Base-by-base conservation (phyloP, 371 early-diverging fungal species). In the Syncephalis fuscata region DNA sequence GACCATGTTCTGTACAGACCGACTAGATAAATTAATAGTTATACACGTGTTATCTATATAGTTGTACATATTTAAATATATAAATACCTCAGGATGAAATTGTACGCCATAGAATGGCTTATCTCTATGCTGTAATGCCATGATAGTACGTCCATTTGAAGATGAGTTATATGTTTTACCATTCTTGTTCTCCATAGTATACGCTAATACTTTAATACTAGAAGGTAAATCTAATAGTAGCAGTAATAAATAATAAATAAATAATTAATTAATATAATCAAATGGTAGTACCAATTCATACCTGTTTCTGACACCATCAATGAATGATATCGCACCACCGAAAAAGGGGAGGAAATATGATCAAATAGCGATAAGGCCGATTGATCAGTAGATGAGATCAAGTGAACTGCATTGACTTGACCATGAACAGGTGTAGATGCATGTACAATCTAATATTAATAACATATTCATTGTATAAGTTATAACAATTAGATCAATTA, bases 281-380 rank as follows among this genome's bases (percentile, higher is more conserved):
- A 25, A 46, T 27, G n/a, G n/a, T n/a, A n/a, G n/a, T 27, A 20
- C 19, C 17, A 8, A 41, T 43, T 7, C 14, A 21, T 10, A 45
- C 56, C 59, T 63, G 73, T 53, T 38, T 65, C 53, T 49, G 73
- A 70, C 1, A 88, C 82, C 1, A 87, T 71, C 16, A 95, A 62
- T 0, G 92, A 92, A 52, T 96, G 94, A 56, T 96, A 96, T 32
- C 94, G 61, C 1, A 92, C 92, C 3, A 78, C 92, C 49, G 63
- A 65, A 51, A 90, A 85, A 0, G 71, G 68, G 3, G 61, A 53
- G 2, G 76, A 75, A 15, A 92, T 67, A 0, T 63, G 60, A 2
- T 59, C 54, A 55, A 92, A 74, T 19, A 94, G 27, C 14, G 65
- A 65, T 0, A 56, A 51, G 9, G 49, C 51, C 2, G 53, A 51